Evolutionary conservation across 1,284 basidiomycete genomes (phyloP), one percentile per base, ranked within the genome.

Genomic region (Termitomyces sp.): DNA sequence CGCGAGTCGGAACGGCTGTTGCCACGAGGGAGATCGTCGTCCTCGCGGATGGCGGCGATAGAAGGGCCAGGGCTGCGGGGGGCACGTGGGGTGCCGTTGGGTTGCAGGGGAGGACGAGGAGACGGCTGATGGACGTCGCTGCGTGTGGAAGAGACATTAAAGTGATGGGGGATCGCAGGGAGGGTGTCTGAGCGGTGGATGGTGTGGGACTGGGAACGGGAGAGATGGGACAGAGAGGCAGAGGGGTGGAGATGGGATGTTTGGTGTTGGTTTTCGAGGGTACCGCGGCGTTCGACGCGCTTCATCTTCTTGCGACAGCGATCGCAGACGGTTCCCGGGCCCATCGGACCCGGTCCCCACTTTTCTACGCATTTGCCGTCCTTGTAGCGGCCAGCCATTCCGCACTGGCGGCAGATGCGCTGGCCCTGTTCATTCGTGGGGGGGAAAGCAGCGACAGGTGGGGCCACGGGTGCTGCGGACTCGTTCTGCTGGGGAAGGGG

Each of bases 221-320:
- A 31, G 50, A 55, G 58, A 28, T 60, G 57, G 17, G 55, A 52
- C 13, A 58, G 53, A 2, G 55, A 52, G 40, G 50, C 39, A 46
- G 43, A 44, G 49, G 26, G 55, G 60, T 61, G 58, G 17, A 61
- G 61, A 0, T 48, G 47, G 31, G 50, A 34, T 15, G 30, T 7
- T 3, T 26, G 13, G 21, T 59, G 52, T 17, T 58, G 50, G 48
- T 67, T 69, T 54, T 83, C 82, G 5, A 87, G 66, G 15, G 86
- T 88, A 5, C 86, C 86, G 9, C 88, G 75, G 15, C 86, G 75
- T 67, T 90, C 89, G 41, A 89, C 84, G 1, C 88, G 81, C 71
- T 90, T 90, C 88, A 90, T 90, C 70, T 91, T 90, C 70, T 91
- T 91, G 52, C 88, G 78, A 69, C 88, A 90, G 53, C 87, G 73